Percentiles rank a stretch among this genome's conserved stretches.
phyloP scores from a whole-genome alignment of 2,329 filamentous ascomycete genomes.

The Penicillium sp. region DNA sequence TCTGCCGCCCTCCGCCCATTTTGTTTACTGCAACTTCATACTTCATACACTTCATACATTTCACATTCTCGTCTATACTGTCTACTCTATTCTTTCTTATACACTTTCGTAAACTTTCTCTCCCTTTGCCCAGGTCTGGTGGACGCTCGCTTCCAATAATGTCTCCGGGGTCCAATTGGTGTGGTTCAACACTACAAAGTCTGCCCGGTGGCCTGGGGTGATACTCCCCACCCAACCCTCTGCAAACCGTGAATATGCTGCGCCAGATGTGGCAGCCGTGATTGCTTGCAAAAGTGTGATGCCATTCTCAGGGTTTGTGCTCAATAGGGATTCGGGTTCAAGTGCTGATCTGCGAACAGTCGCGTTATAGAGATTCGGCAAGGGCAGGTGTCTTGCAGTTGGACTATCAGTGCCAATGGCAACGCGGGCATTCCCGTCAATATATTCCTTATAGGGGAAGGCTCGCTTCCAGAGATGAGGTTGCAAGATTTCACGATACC shows the following conservation, averaged over 20 bases:
- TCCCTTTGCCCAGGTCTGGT: no score
- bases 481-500: constrained; percentile 49
- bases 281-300: constrained; percentile 48
- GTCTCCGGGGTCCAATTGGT: constrained; percentile 37
- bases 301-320: constrained; percentile 48
- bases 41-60: not conserved
- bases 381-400: constrained; percentile 46
- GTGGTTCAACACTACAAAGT: constrained; percentile 51
- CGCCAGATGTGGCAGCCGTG: constrained; percentile 49
- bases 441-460: constrained; percentile 56
- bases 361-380: constrained; percentile 53
- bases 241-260: constrained; percentile 51
- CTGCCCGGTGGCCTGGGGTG: constrained; percentile 42
- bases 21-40: not conserved
- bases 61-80: not conserved
- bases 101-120: no score
- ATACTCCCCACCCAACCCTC: constrained; percentile 46
- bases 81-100: not conserved
- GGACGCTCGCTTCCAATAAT: no score
- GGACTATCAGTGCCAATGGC: constrained; percentile 55
- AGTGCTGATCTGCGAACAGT: constrained; percentile 52
- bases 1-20: not conserved
- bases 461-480: constrained; percentile 48
- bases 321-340: constrained; percentile 38
- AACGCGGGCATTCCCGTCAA: constrained; percentile 45